Conservation (phyloP, 352 stramenopile species). For the Globisporangium recalcitrans region DNA sequence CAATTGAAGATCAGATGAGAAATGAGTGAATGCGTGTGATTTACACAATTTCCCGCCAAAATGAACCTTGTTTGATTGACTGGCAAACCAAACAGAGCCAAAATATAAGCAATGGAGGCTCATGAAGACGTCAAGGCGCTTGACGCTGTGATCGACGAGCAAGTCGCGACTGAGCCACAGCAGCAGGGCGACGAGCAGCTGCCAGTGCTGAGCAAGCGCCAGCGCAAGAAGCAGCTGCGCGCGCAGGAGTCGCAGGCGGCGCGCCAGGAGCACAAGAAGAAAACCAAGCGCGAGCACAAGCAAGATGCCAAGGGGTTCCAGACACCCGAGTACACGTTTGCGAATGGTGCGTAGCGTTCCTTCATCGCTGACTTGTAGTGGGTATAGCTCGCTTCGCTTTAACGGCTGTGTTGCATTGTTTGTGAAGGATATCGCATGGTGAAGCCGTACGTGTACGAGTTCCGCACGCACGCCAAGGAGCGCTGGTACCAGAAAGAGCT, state of each 20-base stretch:
- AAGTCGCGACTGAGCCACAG: background rate
- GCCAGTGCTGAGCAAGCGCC: conserved; percentile 25
- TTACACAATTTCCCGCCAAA: background rate
- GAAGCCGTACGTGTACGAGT: conserved; percentile 95
- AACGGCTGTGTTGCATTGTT: conserved; percentile 6
- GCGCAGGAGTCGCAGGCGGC: conserved; percentile 16
- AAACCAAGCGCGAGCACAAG: conserved; percentile 30
- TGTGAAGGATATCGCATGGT: conserved; percentile 79
- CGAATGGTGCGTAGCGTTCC: conserved; percentile 28
- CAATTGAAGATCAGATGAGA: too few species aligned
- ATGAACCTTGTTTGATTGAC: background rate
- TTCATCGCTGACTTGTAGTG: background rate
- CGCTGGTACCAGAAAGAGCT: conserved; percentile 91
- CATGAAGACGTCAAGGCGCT: background rate
- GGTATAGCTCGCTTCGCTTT: background rate
- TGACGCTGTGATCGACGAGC: background rate
- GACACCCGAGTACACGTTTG: conserved; percentile 55
- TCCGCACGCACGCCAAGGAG: conserved; percentile 92
- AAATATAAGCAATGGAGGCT: background rate
- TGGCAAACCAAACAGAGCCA: background rate
- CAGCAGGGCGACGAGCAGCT: background rate
- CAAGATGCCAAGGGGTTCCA: conserved; percentile 24
- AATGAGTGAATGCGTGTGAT: background rate
- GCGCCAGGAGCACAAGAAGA: conserved; percentile 16
- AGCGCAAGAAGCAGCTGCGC: conserved; percentile 41